A percentile compares a stretch with the other conserved stretches of the same genome.
Evolutionary conservation across 768 basidiomycete species (phyloP).

Genomic region (Glaciozyma antarctica): DNA sequence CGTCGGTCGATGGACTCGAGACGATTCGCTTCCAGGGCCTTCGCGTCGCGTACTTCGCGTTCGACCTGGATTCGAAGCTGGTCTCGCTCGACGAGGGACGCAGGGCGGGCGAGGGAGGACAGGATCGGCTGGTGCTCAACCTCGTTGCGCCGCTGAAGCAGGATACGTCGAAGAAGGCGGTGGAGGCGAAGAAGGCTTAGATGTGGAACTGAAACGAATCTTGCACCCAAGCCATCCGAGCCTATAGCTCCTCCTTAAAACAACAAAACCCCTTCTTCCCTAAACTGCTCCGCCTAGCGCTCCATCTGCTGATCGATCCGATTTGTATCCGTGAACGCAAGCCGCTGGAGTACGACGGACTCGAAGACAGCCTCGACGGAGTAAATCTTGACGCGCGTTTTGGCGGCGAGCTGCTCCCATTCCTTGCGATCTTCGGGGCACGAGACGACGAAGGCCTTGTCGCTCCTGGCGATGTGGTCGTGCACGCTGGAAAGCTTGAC

Average conservation of each 20-base stretch:
- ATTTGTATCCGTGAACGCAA: background rate
- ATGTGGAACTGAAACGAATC: background rate
- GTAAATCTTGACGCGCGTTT: constrained; percentile 5
- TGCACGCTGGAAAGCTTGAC: background rate
- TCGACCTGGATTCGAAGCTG: constrained; percentile 72
- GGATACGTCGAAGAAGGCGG: constrained; percentile 11
- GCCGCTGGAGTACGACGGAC: constrained; percentile 8
- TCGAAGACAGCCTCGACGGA: constrained; percentile 23
- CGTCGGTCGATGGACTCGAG: constrained; percentile 61
- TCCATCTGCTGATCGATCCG: background rate
- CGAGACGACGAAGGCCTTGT: background rate
- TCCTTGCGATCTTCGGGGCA: background rate
- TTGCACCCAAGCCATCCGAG: too few species aligned
- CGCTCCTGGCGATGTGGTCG: background rate
- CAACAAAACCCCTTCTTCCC: too few species aligned
- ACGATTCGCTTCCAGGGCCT: constrained; percentile 93
- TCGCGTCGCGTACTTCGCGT: constrained; percentile 85
- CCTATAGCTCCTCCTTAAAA: too few species aligned
- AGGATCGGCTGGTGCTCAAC: constrained; percentile 27
- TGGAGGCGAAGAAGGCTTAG: background rate
- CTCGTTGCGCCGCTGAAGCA: constrained; percentile 28
- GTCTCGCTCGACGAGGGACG: background rate
- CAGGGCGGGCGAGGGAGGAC: background rate
- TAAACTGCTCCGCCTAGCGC: too few species aligned
- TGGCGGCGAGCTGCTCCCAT: background rate